Evolutionary conservation across 441 rosid species (phyloP).

Genomic region (Gossypium gossypioides): DNA sequence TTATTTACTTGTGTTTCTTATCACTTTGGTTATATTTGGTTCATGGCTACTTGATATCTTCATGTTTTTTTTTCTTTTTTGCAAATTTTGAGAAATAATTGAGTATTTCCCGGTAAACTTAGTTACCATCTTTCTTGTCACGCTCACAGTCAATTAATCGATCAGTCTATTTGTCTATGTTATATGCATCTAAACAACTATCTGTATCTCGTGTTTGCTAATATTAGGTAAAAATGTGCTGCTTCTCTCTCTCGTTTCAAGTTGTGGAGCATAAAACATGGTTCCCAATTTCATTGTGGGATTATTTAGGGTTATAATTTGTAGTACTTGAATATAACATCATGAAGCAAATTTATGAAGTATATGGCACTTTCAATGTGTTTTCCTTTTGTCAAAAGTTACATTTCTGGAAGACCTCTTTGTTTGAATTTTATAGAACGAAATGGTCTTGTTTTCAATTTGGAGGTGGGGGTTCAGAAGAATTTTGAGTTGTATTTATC

Average conservation of each 20-base stretch:
- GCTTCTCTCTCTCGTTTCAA: not conserved
- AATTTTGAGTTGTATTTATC: not conserved
- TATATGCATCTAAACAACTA: not conserved
- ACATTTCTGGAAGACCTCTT: not conserved
- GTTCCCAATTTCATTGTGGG: not conserved
- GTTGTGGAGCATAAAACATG: not conserved
- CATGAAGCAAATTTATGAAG: not conserved
- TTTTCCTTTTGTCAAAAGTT: not conserved
- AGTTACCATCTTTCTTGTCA: not conserved
- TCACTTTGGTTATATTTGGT: not conserved
- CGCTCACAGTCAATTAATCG: not conserved
- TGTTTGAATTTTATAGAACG: not conserved
- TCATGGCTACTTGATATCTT: not conserved
- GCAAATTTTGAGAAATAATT: not conserved
- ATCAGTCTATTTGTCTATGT: not conserved
- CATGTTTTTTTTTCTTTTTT: not conserved
- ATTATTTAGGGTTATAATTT: not conserved
- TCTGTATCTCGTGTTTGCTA: not conserved
- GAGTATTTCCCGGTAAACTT: not conserved
- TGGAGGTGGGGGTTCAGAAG: not conserved
- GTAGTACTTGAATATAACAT: not conserved
- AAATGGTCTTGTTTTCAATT: not conserved
- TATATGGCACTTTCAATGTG: not conserved
- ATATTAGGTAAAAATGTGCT: not conserved
- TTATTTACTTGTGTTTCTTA: not conserved